Evolutionary conservation across 2,329 filamentous ascomycete species (phyloP), one percentile per base, ranked within the genome.

Genomic region (Trichoderma cornu-damae): DNA sequence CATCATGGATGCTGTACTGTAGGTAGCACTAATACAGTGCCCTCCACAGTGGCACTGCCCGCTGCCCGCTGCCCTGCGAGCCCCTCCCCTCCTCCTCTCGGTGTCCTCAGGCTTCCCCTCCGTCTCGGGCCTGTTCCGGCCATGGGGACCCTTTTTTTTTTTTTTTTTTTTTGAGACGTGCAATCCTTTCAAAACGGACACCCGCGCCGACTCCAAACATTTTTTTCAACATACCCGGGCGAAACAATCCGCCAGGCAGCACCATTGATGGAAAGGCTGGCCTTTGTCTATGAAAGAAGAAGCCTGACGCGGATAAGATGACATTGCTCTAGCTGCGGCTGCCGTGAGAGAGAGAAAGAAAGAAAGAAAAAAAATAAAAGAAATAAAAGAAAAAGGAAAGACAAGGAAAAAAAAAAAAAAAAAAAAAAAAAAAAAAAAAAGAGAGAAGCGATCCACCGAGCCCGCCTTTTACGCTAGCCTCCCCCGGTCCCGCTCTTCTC

Each of bases 31-130:
- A n/a, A n/a, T n/a, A n/a, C 40, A 14, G 40, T 8, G 40, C 16
- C 12, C 22, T 6, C 11, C 40, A 6, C n/a, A 22, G 40, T 20
- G 22, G 32, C 32, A 24, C n/a, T 11, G n/a, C 34, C 47, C 30
- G 40, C 40, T 54, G 34, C 20, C 18, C 51, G 35, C 51, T 54
- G 40, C 20, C 51, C 40, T 44, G 20, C 22, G 35, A 38, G 40
- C 38, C 28, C 50, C 40, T 37, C 51, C 40, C 35, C 51, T 34
- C 40, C 16, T 20, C 42, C 28, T 22, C 32, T 18, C n/a, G 9
- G 30, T 9, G 16, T 30, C 24, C 42, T 54, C 26, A 54, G 51
- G 49, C 49, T 28, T 9, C 49, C 49, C 49, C 26, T 40, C 51
- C 51, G 30, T 34, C 49, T 43, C 37, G 49, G 49, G 43, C 37